Evolutionary conservation across 108 stramenopile species (phyloP), one percentile per base, ranked within the genome.

Genomic region (Conticribra guillardii): DNA sequence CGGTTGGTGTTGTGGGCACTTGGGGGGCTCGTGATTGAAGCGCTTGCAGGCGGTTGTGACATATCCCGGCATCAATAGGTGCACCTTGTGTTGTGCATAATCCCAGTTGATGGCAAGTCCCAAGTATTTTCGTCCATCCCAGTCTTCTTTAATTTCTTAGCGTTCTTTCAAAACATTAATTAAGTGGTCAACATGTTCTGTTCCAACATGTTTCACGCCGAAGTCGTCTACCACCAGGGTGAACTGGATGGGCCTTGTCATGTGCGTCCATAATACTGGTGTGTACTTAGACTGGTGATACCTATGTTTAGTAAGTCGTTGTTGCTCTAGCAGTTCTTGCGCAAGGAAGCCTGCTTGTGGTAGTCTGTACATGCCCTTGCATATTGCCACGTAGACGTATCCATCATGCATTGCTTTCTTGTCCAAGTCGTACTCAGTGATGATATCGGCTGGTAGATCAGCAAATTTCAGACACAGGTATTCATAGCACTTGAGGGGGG

Each of bases 221-320:
- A 86, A 86, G 66, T 86, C 82, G 50, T 86, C 82, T 24, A 86
- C 85, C n/a, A n/a, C n/a, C n/a, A n/a, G n/a, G n/a, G n/a, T n/a
- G n/a, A n/a, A n/a, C n/a, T n/a, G n/a, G n/a, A 72, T 57, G 26
- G 56, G 61, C 2, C 68, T 45, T 1, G 31, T 19, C 21, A 45
- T 51, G 55, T 85, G 78, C 7, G 24, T 29, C 68, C 67, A 85
- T 2, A 85, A 37, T 48, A 80, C 84, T 7, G 71, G 81, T 17
- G 81, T 82, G 60, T 19, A 19, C 15, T 14, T 22, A 28, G 22
- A 14, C 15, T 33, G 62, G 27, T 41, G 22, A 45, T 74, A 81
- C 2, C 80, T 73, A 48, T 64, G 18, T 5, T 21, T 31, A 27
- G 23, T 18, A 69, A 58, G 28, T 60, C 45, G 3, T 56, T 60